Evolutionary conservation across 1,139 yeast genomes (phyloP).

Genomic region (Hanseniaspora sp.): DNA sequence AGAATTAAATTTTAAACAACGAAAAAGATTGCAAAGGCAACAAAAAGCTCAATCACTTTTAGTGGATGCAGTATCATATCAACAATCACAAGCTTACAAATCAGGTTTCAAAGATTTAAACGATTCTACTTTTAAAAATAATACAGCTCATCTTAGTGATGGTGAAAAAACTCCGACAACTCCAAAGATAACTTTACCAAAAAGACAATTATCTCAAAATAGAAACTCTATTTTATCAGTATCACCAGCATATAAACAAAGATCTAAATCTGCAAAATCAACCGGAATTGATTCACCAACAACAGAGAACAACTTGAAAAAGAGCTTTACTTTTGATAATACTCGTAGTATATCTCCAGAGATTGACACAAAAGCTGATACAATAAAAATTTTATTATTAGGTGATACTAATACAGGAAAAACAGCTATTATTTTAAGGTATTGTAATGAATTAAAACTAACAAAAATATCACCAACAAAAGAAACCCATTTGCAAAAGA

Average conservation of each 20-base stretch:
- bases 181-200: conserved; percentile 2
- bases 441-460: conserved; percentile 31
- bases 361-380: conserved; percentile 16
- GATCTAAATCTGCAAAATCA: conserved; percentile 12
- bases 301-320: not conserved
- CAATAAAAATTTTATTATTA: conserved; percentile 31
- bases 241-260: conserved; percentile 7
- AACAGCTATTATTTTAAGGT: conserved; percentile 35
- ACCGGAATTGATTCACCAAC: not conserved
- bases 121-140: not conserved
- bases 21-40: conserved; percentile 4
- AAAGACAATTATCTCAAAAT: conserved; percentile 13
- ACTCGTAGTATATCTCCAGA: conserved; percentile 1
- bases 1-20: not conserved
- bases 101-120: not conserved
- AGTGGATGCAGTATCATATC: conserved; percentile 4
- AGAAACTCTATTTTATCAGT: conserved; percentile 11
- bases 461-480: not conserved
- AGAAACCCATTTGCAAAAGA: conserved; percentile 4
- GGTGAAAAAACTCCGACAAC: not conserved
- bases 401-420: conserved; percentile 39
- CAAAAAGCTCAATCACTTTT: conserved; percentile 10
- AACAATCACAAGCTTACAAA: conserved; percentile 14
- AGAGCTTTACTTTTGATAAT: not conserved
- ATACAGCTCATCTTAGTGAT: not conserved